Evolutionary conservation across 2,329 filamentous ascomycete genomes (phyloP).

Genomic region (Claviceps africana): DNA sequence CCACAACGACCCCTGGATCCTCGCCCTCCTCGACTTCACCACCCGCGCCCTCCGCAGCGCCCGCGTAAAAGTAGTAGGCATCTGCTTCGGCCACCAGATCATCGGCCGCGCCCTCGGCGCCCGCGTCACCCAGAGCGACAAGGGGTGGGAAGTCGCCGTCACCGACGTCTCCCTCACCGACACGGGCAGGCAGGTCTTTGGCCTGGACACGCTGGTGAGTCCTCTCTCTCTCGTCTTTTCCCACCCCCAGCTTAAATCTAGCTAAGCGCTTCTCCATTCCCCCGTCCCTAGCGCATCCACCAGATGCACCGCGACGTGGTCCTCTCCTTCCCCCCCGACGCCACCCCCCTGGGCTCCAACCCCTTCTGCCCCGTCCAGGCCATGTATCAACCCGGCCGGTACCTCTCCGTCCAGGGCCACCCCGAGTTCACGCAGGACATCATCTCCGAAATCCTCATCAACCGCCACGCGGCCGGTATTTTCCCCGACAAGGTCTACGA

Average conservation of each 20-base stretch:
- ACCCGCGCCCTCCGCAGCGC: constrained; percentile 17
- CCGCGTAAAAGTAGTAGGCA: constrained; percentile 47
- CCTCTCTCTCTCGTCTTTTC: neutral
- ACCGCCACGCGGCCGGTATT: constrained; percentile 51
- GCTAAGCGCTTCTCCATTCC: neutral
- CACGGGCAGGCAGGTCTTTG: constrained; percentile 26
- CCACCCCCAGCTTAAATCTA: neutral
- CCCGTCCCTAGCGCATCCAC: constrained; percentile 20
- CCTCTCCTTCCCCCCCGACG: constrained; percentile 23
- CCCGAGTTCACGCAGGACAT: constrained; percentile 29
- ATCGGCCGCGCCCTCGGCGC: constrained; percentile 28
- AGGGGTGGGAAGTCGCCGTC: constrained; percentile 32
- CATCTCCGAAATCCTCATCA: constrained; percentile 24
- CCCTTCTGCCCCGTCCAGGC: constrained; percentile 28
- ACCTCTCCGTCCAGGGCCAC: constrained; percentile 33
- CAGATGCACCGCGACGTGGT: constrained; percentile 36
- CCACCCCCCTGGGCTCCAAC: constrained; percentile 27
- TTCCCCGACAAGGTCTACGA: constrained; percentile 55
- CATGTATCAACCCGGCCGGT: constrained; percentile 24
- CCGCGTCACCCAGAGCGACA: constrained; percentile 22
- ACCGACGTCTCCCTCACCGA: constrained; percentile 25
- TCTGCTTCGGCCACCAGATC: constrained; percentile 37
- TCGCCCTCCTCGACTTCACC: constrained; percentile 26
- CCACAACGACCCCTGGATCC: constrained; percentile 30
- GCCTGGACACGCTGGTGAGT: constrained; percentile 19